Evolutionary conservation across 2,329 filamentous ascomycete genomes (phyloP).

Genomic region (Elsinoe arachidis): DNA sequence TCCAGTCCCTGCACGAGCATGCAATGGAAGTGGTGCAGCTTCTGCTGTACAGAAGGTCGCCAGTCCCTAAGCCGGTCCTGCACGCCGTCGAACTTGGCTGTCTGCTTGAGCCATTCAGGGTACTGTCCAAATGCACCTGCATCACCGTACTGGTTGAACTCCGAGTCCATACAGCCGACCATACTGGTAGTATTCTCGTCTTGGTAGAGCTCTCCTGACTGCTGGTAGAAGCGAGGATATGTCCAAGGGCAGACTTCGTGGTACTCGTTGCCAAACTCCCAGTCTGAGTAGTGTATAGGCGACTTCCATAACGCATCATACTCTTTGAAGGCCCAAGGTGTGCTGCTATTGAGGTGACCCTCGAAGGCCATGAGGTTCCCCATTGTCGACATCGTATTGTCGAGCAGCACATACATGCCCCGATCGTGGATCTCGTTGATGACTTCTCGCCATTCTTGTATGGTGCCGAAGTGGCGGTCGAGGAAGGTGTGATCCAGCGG

Average conservation of each 20-base stretch:
- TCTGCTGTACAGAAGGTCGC: slow-evolving; percentile 48
- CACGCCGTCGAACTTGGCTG: slow-evolving; percentile 58
- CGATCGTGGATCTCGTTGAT: slow-evolving; percentile 53
- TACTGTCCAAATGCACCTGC: slow-evolving; percentile 55
- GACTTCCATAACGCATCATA: slow-evolving; percentile 52
- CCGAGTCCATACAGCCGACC: slow-evolving; percentile 13
- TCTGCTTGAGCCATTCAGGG: slow-evolving; percentile 54
- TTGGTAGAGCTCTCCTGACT: slow-evolving; percentile 47
- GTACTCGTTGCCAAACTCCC: slow-evolving; percentile 45
- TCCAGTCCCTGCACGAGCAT: slow-evolving; percentile 55
- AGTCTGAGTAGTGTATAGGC: slow-evolving; percentile 49
- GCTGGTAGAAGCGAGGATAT: slow-evolving; percentile 55
- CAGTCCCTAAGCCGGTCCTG: slow-evolving; percentile 60
- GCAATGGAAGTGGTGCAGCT: slow-evolving; percentile 54
- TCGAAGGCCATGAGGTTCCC: slow-evolving; percentile 56
- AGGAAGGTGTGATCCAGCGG: slow-evolving; percentile 55
- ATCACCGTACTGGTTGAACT: slow-evolving; percentile 47
- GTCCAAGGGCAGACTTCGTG: slow-evolving; percentile 33
- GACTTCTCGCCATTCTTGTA: slow-evolving; percentile 48
- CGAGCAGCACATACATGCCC: slow-evolving; percentile 57
- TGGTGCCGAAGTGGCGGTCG: slow-evolving; percentile 53
- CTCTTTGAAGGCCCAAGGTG: slow-evolving; percentile 48
- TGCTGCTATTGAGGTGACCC: slow-evolving; percentile 50
- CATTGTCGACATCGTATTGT: slow-evolving; percentile 59
- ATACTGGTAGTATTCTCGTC: slow-evolving; percentile 24